Evolutionary conservation across 2,329 filamentous ascomycete species (phyloP), one percentile per base, ranked within the genome.

Genomic region (Cercospora sojina): DNA sequence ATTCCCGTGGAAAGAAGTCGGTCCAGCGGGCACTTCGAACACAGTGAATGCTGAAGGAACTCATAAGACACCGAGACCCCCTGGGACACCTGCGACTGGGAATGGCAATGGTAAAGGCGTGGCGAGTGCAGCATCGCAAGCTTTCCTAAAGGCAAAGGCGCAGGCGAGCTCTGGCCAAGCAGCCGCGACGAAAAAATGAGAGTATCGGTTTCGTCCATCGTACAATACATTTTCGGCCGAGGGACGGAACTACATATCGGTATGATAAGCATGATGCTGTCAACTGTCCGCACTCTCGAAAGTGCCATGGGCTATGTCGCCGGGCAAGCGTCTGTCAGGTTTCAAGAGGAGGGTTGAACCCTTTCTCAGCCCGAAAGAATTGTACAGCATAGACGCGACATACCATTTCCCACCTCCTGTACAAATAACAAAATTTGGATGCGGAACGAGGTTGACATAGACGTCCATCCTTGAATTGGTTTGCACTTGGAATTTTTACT

Each of bases 1-100:
- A 68, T 90, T 88, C 75, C 88, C 88, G 5, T 88, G 82, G 76
- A 88, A 87, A 78, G 85, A 83, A 72, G 74, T 79, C 23, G 58
- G 61, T 9, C 56, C 59, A 38, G 23, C n/a, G 0, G 56, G 56
- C 10, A 57, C 32, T 18, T 60, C 27, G 13, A 43, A 8, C 20
- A 25, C 23, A 20, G 23, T 20, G 56, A 58, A 29, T n/a, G 60
- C 23, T n/a, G 47, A 27, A 12, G 59, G n/a, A 41, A 18, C 27
- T 13, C 23, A 62, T 5, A 41, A 43, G 49, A 43, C 23, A 5
- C 43, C 60, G 20, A 56, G 60, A 56, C 60, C 60, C 1, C 49
- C 65, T 5, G 59, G 41, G 12, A 53, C 55, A 63, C 18, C 43
- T 41, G 62, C 58, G 3, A 51, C 20, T 16, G 47, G 47, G n/a